phyloP scores from a whole-genome alignment of 2,329 filamentous ascomycete species.

The Verticillium klebahnii region DNA sequence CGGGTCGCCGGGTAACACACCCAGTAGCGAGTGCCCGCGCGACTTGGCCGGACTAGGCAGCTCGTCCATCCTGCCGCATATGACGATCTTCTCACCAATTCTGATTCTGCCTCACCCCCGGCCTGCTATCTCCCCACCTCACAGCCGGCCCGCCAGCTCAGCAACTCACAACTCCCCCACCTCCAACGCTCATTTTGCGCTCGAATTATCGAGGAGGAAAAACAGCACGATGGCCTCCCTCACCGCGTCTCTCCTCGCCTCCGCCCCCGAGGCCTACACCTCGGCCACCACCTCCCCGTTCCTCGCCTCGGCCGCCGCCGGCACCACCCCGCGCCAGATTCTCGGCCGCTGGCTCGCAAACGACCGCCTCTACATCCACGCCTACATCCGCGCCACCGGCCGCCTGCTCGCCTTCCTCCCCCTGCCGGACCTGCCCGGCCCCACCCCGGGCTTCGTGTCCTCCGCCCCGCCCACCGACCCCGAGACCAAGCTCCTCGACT shows the following conservation, averaged over 20 bases:
- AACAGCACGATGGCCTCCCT: constrained; percentile 26
- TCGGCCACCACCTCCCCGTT: constrained; percentile 63
- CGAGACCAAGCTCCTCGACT: constrained; percentile 54
- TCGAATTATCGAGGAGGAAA: background rate
- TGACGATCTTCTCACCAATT: background rate
- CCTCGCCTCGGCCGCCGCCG: constrained; percentile 59
- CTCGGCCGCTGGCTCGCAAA: constrained; percentile 67
- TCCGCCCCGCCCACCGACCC: constrained; percentile 40
- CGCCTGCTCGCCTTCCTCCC: constrained; percentile 58
- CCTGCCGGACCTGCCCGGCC: constrained; percentile 34
- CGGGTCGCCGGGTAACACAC: background rate
- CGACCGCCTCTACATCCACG: constrained; percentile 66
- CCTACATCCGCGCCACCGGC: constrained; percentile 64
- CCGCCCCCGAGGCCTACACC: constrained; percentile 39
- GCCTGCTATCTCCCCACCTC: background rate
- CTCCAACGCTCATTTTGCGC: background rate
- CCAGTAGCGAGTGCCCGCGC: background rate
- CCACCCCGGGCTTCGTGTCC: constrained; percentile 14
- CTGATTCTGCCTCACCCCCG: background rate
- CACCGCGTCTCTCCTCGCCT: constrained; percentile 51
- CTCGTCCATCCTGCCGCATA: background rate
- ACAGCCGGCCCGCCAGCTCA: background rate
- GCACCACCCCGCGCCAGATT: constrained; percentile 49
- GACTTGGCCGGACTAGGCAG: background rate
- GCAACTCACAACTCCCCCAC: background rate